Conservation (phyloP, 1,139 yeast genomes). For the Arxiozyma slooffiae region DNA sequence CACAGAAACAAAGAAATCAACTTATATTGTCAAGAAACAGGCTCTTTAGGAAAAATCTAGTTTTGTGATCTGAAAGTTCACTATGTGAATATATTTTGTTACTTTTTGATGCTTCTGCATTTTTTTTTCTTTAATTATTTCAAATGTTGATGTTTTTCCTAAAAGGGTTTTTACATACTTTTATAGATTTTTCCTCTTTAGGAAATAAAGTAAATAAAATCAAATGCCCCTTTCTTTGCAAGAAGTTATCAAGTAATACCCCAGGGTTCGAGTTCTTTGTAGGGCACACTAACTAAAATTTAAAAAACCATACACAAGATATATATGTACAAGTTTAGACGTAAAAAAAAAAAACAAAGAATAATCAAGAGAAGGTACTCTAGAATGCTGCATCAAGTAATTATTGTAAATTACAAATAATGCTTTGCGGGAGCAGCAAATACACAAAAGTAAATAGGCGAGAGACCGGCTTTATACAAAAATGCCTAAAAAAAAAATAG, state of each 20-base stretch:
- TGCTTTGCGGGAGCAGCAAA: background rate
- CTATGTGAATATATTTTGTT: background rate
- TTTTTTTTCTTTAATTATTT: background rate
- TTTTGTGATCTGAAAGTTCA: slow-evolving; percentile 2
- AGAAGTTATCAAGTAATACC: background rate
- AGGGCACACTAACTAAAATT: too few species aligned
- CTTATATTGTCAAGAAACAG: background rate
- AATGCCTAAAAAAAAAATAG: background rate
- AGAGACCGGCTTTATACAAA: too few species aligned
- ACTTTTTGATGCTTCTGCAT: background rate
- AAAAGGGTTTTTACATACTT: background rate
- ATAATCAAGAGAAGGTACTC: background rate
- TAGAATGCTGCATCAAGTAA: background rate
- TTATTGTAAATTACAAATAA: too few species aligned
- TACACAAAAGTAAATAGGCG: background rate
- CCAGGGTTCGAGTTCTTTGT: background rate
- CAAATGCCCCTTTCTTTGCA: background rate
- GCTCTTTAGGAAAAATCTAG: background rate
- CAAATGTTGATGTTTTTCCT: slow-evolving; percentile 1
- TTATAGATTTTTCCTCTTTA: background rate
- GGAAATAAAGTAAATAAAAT: background rate
- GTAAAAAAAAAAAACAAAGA: background rate
- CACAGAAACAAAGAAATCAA: background rate
- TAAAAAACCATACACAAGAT: too few species aligned
- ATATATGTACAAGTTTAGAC: too few species aligned